Conservation (phyloP, 2,329 filamentous ascomycete genomes). For the Sclerotinia glacialis region DNA sequence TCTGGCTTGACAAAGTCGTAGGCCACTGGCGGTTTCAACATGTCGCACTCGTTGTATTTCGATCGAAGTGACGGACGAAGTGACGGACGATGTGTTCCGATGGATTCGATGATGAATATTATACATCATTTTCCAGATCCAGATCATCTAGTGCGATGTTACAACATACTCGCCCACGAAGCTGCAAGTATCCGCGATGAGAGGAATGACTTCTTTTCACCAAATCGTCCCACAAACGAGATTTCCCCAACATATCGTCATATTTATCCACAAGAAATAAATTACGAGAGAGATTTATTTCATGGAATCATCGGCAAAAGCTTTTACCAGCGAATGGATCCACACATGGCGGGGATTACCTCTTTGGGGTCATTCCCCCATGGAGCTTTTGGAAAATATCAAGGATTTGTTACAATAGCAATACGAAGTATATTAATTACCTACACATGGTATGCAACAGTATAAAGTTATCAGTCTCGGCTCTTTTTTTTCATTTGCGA, state of each 20-base stretch:
- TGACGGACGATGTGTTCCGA: background rate
- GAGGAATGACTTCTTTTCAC: background rate
- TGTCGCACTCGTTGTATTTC: background rate
- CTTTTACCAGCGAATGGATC: background rate
- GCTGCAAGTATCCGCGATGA: conserved; percentile 2
- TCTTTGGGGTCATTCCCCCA: background rate
- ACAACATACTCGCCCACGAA: background rate
- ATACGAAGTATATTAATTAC: too few species aligned
- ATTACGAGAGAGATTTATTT: background rate
- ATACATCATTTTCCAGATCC: background rate
- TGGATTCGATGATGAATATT: background rate
- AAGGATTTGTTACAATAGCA: background rate
- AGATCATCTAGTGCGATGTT: background rate
- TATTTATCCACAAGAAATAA: background rate
- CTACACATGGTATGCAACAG: background rate
- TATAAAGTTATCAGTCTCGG: background rate
- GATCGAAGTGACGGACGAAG: background rate
- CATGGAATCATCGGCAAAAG: conserved; percentile 9
- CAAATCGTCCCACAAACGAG: background rate
- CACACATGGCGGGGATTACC: background rate
- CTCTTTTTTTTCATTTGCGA: background rate
- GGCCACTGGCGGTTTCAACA: background rate
- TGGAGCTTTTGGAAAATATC: background rate
- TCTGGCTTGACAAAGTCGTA: background rate
- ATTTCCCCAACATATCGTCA: background rate